phyloP scores from a whole-genome alignment of 108 stramenopile genomes.

The Nitzschia sp. region DNA sequence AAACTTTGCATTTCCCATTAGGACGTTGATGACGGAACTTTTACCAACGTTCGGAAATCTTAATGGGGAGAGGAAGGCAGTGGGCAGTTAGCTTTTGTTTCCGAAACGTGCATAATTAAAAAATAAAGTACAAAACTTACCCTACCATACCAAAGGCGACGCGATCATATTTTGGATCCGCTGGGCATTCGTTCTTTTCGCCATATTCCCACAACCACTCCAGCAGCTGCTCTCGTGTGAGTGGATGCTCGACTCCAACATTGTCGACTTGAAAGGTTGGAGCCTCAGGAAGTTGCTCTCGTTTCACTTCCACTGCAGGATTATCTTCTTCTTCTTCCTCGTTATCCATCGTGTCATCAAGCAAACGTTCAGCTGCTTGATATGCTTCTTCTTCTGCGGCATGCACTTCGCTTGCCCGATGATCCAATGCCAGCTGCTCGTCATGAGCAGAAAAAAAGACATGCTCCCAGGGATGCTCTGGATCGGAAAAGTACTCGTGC shows the following conservation, averaged over 20 bases:
- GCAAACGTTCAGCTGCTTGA: slow-evolving; percentile 20
- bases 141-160: slow-evolving; percentile 96
- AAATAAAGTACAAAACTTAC: too few relatives aligned
- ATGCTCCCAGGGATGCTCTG: slow-evolving; percentile 74
- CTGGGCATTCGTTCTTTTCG: slow-evolving; percentile 49
- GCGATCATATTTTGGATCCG: slow-evolving; percentile 65
- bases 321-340: slow-evolving; percentile 35
- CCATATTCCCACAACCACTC: slow-evolving; percentile 73
- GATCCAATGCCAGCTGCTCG: slow-evolving; percentile 89
- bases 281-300: slow-evolving; percentile 20
- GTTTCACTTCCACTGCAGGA: slow-evolving; percentile 43
- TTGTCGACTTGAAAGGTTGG: slow-evolving; percentile 12
- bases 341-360: neutral
- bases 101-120: too few relatives aligned
- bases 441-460: slow-evolving; percentile 95
- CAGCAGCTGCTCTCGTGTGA: slow-evolving; percentile 75
- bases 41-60: slow-evolving; percentile 98
- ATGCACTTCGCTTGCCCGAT: slow-evolving; percentile 13
- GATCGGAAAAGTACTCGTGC: slow-evolving; percentile 78
- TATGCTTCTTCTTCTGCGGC: slow-evolving; percentile 30
- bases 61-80: too few relatives aligned
- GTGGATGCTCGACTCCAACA: slow-evolving; percentile 55
- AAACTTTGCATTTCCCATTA: slow-evolving; percentile 88
- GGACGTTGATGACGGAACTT: slow-evolving; percentile 95
- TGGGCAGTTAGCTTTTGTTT: too few relatives aligned